These are phyloP conservation scores for Sanghuangporus weigelae DNA, from an alignment of 1,284 basidiomycete species.

Conservation along the genomic window DNA sequence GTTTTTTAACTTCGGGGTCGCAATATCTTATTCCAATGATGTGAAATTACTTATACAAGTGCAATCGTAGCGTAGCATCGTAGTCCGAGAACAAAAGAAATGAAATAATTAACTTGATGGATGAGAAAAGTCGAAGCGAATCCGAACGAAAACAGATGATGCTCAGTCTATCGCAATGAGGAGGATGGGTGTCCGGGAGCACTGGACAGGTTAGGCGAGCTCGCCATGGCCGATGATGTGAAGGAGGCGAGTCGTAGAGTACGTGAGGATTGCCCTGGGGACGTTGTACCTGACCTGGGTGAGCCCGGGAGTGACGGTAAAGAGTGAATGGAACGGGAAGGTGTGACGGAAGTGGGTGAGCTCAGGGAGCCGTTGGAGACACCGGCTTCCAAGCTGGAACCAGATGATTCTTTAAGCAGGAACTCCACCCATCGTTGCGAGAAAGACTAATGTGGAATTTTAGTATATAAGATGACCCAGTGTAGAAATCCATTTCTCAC, in stretches of 20 bases:
- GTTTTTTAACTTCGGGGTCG: neutral
- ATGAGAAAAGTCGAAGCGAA: neutral
- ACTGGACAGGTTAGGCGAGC: constrained; percentile 19
- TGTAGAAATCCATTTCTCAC: constrained; percentile 32
- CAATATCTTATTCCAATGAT: neutral
- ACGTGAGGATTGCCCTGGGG: constrained; percentile 23
- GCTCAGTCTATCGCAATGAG: neutral
- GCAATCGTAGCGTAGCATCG: constrained; percentile 1
- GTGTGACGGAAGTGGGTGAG: constrained; percentile 28
- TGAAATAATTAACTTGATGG: neutral
- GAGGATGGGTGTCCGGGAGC: neutral
- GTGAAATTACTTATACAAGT: constrained; percentile 8
- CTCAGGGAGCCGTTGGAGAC: neutral
- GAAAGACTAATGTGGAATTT: constrained; percentile 60
- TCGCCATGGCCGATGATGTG: constrained; percentile 52
- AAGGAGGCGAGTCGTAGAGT: constrained; percentile 46
- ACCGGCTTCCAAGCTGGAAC: constrained; percentile 33
- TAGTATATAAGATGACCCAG: neutral
- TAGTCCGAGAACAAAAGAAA: neutral
- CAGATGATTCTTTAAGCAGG: constrained; percentile 80
- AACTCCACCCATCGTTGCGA: constrained; percentile 95
- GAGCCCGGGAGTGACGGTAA: constrained; percentile 45
- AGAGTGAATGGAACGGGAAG: constrained; percentile 37
- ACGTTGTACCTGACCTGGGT: constrained; percentile 26
- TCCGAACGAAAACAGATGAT: neutral